These are phyloP conservation scores for Naegleria lovaniensis DNA, from an alignment of 208 protist species.

Conservation along the genomic window DNA sequence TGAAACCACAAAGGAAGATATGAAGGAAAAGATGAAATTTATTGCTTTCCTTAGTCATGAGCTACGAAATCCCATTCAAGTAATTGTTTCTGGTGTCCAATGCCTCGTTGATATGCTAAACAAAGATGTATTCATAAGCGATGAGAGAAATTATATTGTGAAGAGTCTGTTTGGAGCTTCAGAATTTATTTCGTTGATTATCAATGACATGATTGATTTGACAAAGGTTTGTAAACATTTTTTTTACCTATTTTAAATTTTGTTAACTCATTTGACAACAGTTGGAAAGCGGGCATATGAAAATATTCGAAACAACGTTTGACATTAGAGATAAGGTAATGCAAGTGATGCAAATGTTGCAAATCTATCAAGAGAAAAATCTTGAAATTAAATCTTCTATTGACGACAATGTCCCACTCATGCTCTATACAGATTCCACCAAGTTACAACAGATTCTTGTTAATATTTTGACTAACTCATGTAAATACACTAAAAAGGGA, in stretches of 20 bases:
- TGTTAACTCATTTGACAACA: too few species aligned
- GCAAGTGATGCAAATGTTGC: neutral
- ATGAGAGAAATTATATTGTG: neutral
- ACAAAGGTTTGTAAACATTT: neutral
- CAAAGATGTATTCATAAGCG: neutral
- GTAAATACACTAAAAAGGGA: neutral
- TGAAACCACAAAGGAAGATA: neutral
- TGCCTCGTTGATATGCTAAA: neutral
- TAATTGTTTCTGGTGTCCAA: neutral
- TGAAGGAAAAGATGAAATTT: slow-evolving; percentile 5
- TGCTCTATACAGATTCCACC: neutral
- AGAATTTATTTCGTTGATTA: neutral
- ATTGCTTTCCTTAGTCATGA: neutral
- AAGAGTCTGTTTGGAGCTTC: neutral
- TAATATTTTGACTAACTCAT: neutral
- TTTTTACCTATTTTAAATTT: too few species aligned
- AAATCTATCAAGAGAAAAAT: slow-evolving; percentile 1
- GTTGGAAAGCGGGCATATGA: neutral
- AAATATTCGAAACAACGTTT: neutral
- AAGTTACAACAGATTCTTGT: neutral
- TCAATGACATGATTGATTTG: slow-evolving; percentile 1
- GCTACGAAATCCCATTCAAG: neutral
- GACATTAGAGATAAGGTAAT: neutral
- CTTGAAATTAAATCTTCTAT: neutral
- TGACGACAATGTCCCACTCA: neutral